Evolutionary conservation across 139 green algal species (phyloP).

Genomic region (Coccomyxa sp.): DNA sequence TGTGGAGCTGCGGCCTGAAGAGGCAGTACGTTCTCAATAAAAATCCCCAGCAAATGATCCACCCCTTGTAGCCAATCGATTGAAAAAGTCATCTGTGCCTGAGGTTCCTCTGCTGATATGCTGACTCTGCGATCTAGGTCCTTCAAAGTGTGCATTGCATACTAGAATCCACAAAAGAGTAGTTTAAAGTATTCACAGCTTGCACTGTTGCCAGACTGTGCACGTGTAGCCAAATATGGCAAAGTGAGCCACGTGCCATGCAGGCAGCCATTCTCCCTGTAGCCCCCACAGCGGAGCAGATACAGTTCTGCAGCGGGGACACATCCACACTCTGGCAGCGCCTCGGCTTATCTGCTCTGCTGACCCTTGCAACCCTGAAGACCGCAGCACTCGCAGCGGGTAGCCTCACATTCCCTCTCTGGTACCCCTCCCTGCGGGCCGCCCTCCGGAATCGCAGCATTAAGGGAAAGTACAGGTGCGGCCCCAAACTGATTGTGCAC

Average conservation of each 20-base stretch:
- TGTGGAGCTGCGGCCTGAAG: not conserved
- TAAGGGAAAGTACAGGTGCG: conserved; percentile 5
- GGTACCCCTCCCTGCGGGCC: conserved; percentile 14
- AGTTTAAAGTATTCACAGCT: not conserved
- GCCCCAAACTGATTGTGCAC: too few relatives aligned
- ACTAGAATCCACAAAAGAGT: not conserved
- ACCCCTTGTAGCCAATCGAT: not conserved
- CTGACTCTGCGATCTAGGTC: not conserved
- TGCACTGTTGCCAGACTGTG: not conserved
- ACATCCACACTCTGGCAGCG: conserved; percentile 2
- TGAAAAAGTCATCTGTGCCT: not conserved
- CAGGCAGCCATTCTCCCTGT: conserved; percentile 13
- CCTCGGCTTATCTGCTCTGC: not conserved
- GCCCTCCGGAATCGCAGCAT: conserved; percentile 9
- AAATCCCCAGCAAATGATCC: not conserved
- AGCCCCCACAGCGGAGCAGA: conserved; percentile 7
- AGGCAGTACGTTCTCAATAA: not conserved
- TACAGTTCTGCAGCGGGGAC: conserved; percentile 15
- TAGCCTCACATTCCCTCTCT: conserved; percentile 13
- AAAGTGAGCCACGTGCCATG: not conserved
- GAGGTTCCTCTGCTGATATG: not conserved
- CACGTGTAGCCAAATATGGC: not conserved
- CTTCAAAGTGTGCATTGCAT: not conserved
- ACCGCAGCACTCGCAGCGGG: conserved; percentile 3
- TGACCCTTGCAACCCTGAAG: conserved; percentile 11